Base-by-base conservation (phyloP, 108 stramenopile species). In the Pseudonitzschia pungens region DNA sequence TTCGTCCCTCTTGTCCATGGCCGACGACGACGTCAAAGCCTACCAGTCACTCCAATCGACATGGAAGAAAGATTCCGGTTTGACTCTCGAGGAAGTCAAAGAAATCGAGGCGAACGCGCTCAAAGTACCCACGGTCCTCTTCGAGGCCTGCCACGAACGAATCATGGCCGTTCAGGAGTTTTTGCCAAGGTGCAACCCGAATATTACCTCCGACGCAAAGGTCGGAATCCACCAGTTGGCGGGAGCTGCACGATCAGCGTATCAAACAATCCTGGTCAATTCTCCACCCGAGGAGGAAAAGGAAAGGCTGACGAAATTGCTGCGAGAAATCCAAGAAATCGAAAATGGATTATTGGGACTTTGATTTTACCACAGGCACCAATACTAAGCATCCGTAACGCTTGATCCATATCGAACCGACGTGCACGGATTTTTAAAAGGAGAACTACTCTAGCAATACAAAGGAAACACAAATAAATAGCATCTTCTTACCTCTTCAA, bases 221-320 rank as follows among this genome's bases (percentile, higher is more conserved):
- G 91, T 89, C 21, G 91, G 91, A 31, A 84, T 92, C 54, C 91
- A 92, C 77, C 85, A 84, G 27, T 73, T 92, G 68, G 91, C 85
- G 15, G 91, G 91, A 42, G 88, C 91, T 8, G 91, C 91, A 18
- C 79, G 91, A 24, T 84, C 91, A 44, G 91, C 91, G 14, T 92
- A 84, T 75, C 91, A 92, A 68, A 92, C 91, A 1, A 87, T 86
- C 3, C 26, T 89, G 74, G 91, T 92, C 18, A 92, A 92, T 72
- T 76, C 74, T 21, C 88, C 88, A 43, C 82, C 80, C 12, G 82
- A 76, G 4, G 88, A 87, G 21, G 87, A 88, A 59, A 84, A 81
- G 71, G 28, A 73, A 48, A 78, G 87, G n/a, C 58, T 92, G 14
- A 29, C 48, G 21, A 69, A 70, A 50, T 51, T 92, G 51, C 69